These are phyloP conservation scores for Paecilomyces formosus DNA, from an alignment of 2,329 filamentous ascomycete genomes.

Conservation along the genomic window DNA sequence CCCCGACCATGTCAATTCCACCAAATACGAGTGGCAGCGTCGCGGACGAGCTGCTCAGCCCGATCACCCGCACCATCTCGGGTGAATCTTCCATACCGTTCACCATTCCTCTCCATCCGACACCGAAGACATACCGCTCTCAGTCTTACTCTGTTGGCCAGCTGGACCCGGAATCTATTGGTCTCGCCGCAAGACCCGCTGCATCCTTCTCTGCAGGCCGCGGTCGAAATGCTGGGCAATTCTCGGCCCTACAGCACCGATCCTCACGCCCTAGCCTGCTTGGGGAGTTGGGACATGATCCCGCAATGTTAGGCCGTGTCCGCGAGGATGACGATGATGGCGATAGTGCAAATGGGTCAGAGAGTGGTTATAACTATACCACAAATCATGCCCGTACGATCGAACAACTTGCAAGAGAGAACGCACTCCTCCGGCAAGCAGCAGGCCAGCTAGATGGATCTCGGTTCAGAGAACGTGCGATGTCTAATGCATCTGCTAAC, in stretches of 20 bases:
- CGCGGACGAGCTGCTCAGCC: constrained; percentile 49
- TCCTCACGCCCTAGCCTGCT: constrained; percentile 56
- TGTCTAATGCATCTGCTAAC: constrained; percentile 31
- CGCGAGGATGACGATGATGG: constrained; percentile 43
- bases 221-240: constrained; percentile 38
- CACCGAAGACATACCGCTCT: constrained; percentile 86
- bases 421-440: constrained; percentile 39
- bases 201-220: constrained; percentile 23
- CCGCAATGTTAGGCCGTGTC: constrained; percentile 38
- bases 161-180: constrained; percentile 58
- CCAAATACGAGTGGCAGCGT: constrained; percentile 41
- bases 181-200: constrained; percentile 22
- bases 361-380: constrained; percentile 28
- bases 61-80: constrained; percentile 34
- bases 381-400: constrained; percentile 37
- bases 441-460: constrained; percentile 30
- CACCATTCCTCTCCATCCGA: constrained; percentile 79
- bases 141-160: constrained; percentile 96
- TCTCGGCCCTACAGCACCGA: constrained; percentile 68
- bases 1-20: constrained; percentile 58
- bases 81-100: constrained; percentile 64
- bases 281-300: constrained; percentile 39
- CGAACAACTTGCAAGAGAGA: constrained; percentile 41
- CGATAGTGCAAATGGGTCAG: constrained; percentile 30
- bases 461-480: constrained; percentile 32